phyloP scores from a whole-genome alignment of 139 green algal genomes.

The Eudorina sp. region DNA sequence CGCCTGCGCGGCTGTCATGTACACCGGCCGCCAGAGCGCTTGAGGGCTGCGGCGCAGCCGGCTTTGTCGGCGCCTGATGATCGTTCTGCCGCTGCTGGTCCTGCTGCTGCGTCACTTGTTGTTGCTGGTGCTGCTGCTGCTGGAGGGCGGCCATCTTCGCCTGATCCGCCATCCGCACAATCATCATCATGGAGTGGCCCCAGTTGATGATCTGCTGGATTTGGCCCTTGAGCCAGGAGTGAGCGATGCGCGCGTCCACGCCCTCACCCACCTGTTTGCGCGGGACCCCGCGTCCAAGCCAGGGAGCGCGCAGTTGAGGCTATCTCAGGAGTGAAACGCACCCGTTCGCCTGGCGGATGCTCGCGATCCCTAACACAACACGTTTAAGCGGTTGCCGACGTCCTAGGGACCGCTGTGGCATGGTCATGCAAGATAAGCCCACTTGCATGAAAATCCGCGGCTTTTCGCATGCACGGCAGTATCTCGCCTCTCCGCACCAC shows the following conservation, averaged over 20 bases:
- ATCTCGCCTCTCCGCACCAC: too few species aligned
- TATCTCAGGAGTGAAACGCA: too few species aligned
- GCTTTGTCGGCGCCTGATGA: background rate
- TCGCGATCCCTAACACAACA: too few species aligned
- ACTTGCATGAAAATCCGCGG: too few species aligned
- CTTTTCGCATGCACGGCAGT: too few species aligned
- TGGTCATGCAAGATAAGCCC: too few species aligned
- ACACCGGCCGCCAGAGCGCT: background rate
- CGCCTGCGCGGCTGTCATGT: background rate
- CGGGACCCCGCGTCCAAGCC: too few species aligned
- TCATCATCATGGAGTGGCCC: conserved; percentile 32
- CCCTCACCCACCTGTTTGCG: conserved; percentile 12
- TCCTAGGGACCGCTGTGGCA: too few species aligned
- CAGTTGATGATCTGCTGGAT: conserved; percentile 46
- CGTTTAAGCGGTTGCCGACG: too few species aligned
- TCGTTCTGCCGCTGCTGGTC: background rate
- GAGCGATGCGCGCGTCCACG: conserved; percentile 45
- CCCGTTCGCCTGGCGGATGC: too few species aligned
- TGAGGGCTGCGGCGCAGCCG: background rate
- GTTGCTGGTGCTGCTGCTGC: background rate
- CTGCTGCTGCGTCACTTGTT: background rate
- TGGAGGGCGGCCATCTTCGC: conserved; percentile 21
- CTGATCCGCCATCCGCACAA: conserved; percentile 41
- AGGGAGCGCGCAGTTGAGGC: too few species aligned
- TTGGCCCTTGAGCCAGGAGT: conserved; percentile 36